Evolutionary conservation across 192 early-diverging fungal species (phyloP).

Genomic region (Thamnidium elegans): DNA sequence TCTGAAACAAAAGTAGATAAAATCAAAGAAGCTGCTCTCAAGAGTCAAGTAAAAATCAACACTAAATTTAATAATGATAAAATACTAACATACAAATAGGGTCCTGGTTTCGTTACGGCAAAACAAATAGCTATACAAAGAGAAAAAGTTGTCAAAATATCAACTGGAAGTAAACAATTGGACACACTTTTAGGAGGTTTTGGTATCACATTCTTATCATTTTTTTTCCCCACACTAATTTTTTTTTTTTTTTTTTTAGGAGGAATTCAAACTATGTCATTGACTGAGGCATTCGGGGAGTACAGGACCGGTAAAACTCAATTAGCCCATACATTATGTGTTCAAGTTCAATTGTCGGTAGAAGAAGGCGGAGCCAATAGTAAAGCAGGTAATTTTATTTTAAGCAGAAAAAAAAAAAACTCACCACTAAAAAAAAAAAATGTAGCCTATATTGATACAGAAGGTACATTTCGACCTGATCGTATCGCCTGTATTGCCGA

Average conservation of each 20-base stretch:
- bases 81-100: constrained; percentile 21
- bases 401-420: not conserved
- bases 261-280: constrained; percentile 76
- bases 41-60: constrained; percentile 45
- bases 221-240: not conserved
- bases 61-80: not conserved
- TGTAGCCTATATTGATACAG: constrained; percentile 43
- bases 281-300: constrained; percentile 87
- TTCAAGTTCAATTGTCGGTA: constrained; percentile 67
- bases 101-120: constrained; percentile 67
- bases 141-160: constrained; percentile 61
- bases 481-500: constrained; percentile 72
- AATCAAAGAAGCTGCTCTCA: constrained; percentile 76
- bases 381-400: constrained; percentile 59
- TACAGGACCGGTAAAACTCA: constrained; percentile 88
- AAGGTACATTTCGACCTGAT: constrained; percentile 82
- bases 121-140: constrained; percentile 53
- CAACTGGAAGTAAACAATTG: constrained; percentile 76
- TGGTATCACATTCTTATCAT: not conserved
- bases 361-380: constrained; percentile 74
- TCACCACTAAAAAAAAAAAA: not conserved
- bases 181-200: constrained; percentile 73
- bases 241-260: constrained; percentile 30
- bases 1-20: constrained; percentile 86
- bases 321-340: constrained; percentile 76